phyloP scores from a whole-genome alignment of 2,329 filamentous ascomycete genomes.

The Fusarium sp. region DNA sequence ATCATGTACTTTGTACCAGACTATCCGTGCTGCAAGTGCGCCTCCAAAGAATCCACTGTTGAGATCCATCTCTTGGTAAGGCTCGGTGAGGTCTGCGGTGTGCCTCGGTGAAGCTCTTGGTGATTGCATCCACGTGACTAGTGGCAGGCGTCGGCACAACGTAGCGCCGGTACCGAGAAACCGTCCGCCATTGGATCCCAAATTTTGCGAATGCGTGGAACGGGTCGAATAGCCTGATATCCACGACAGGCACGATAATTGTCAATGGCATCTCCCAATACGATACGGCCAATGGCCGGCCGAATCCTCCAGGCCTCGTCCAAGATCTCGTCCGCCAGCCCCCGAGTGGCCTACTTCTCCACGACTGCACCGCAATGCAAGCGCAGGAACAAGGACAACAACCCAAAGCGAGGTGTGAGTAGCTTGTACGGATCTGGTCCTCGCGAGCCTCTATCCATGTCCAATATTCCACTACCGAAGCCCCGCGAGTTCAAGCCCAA shows the following conservation, averaged over 20 bases:
- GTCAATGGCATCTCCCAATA: slow-evolving; percentile 52
- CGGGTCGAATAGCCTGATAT: slow-evolving; percentile 39
- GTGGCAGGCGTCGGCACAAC: slow-evolving; percentile 12
- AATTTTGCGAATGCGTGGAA: slow-evolving; percentile 44
- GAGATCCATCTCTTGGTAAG: slow-evolving; percentile 44
- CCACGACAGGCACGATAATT: slow-evolving; percentile 35
- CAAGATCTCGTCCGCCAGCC: slow-evolving; percentile 22
- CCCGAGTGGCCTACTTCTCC: slow-evolving; percentile 61
- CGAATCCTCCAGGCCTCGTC: slow-evolving; percentile 42
- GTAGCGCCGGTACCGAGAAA: slow-evolving; percentile 32
- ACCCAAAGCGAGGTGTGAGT: slow-evolving; percentile 85
- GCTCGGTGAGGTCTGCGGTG: slow-evolving; percentile 34
- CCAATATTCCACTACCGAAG: slow-evolving; percentile 78
- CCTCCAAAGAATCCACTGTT: slow-evolving; percentile 43
- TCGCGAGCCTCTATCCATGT: slow-evolving; percentile 80
- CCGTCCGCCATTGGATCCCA: slow-evolving; percentile 27
- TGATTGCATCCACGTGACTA: slow-evolving; percentile 20
- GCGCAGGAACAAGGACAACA: slow-evolving; percentile 77
- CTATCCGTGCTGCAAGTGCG: slow-evolving; percentile 51
- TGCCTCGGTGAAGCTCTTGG: slow-evolving; percentile 15
- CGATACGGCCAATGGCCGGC: slow-evolving; percentile 49
- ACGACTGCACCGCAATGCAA: slow-evolving; percentile 67
- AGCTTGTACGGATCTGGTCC: slow-evolving; percentile 83
- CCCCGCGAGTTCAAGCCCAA: slow-evolving; percentile 74
- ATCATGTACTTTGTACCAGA: slow-evolving; percentile 49